Base-by-base conservation (phyloP, 371 early-diverging fungal genomes). In the Mortierella sp. region DNA sequence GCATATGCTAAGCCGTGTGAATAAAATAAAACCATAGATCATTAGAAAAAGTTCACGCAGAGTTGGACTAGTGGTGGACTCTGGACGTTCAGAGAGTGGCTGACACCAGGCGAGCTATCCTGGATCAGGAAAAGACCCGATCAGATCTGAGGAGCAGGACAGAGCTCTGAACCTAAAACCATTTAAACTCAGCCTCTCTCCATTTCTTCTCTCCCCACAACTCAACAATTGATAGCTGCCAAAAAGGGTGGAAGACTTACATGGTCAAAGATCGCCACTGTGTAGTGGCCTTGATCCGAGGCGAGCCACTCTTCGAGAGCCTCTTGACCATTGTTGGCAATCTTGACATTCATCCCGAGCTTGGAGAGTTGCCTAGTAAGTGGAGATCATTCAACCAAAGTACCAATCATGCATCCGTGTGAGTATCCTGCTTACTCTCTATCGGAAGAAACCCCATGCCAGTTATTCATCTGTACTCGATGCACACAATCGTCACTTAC, bases 211-310 rank as follows among this genome's bases (percentile, higher is more conserved):
- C 37, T 5, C 9, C 9, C 37, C 86, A 70, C 57, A 86, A 81
- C 2, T 76, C 80, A 25, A 74, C 76, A 1, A 84, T 84, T 7
- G 86, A 84, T 66, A 83, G 84, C 0, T 83, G 81, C n/a, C 86
- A 84, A 64, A 19, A 4, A 43, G 15, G 53, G 16, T 7, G 11
- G 0, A 12, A 0, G 0, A 50, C 71, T 66, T 79, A 79, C 80
- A 64, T 79, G 80, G 26, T 79, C 80, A 60, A 79, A 79, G 12
- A 79, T 79, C 29, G 80, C 80, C 30, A 79, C 70, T 2, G 80
- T 70, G 29, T 79, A 79, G 18, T 68, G 51, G 46, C 73, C 80
- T 0, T 63, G 73, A 28, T 79, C 67, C 0, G 48, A 73, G 0
- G 66, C 47, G 19, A 79, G 48, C 80, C 80, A 79, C 26, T 52